Evolutionary conservation across 164 flowering plant species (phyloP), one percentile per base, ranked within the genome.

Genomic region (Umbilicus rupestris): DNA sequence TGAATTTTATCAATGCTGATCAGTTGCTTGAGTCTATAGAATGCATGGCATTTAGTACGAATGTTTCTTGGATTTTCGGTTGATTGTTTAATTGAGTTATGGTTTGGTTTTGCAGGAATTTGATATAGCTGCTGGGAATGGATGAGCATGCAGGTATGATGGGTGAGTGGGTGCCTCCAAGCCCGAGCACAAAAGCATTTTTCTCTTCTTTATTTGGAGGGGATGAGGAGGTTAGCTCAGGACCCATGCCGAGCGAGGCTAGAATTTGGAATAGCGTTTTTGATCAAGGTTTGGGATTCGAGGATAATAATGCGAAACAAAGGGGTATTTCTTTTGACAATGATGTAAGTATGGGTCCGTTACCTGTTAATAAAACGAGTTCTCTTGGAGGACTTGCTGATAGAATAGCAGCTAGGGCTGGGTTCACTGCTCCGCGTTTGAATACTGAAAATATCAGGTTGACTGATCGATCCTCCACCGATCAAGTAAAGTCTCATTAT

Each of bases 151-250:
- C 76, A 65, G 78, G 84, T 7, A 68, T 84, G 1, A 80, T 83
- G 57, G 92, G 89, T 49, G 96, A 89, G 55, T 85, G 96, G 92
- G 72, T 78, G 70, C 81, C 88, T 63, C 83, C 79, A 0, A 79
- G 74, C 75, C 87, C 88, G 15, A 82, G 82, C 70, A 79, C 85
- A 5, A 78, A 88, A 70, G 42, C 85, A 30, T 80, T 68, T 83
- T 85, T 66, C 70, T 74, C 87, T 5, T 66, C 90, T 2, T 45
- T 76, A 63, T 52, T 79, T 22, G 77, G 69, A 55, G 87, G 78
- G 39, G 84, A 80, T 69, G 66, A 20, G 16, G 30, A 68, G 46
- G 5, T 65, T 29, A 67, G 73, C 67, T 72, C 82, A 39, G 79
- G 69, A 67, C 67, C 81, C 46, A 42, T 66, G 14, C 24, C 30